These are phyloP conservation scores for Helminthosporium solani DNA, from an alignment of 2,329 filamentous ascomycete genomes.

Conservation along the genomic window DNA sequence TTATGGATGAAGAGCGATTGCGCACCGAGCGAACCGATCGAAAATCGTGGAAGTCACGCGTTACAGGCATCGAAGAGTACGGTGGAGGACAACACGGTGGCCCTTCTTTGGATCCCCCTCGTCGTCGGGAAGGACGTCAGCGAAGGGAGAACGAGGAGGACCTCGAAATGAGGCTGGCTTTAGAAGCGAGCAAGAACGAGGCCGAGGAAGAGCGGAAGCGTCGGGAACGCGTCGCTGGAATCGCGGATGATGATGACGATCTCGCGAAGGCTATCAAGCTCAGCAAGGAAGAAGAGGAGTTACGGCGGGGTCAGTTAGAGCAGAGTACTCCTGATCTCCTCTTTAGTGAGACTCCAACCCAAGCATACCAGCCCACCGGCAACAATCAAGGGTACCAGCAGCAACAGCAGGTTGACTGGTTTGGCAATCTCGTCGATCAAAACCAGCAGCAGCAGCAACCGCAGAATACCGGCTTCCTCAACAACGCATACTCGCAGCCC, in stretches of 20 bases:
- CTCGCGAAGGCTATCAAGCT: conserved; percentile 92
- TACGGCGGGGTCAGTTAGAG: conserved; percentile 82
- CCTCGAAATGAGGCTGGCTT: conserved; percentile 82
- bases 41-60: conserved; percentile 94
- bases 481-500: conserved; percentile 71
- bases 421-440: conserved; percentile 87
- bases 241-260: conserved; percentile 86
- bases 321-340: conserved; percentile 80
- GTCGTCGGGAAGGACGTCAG: conserved; percentile 46
- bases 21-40: conserved; percentile 87
- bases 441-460: conserved; percentile 60
- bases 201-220: conserved; percentile 88
- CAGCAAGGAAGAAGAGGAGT: conserved; percentile 90
- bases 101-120: conserved; percentile 17
- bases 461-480: conserved; percentile 67
- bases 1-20: conserved; percentile 90
- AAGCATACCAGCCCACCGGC: conserved; percentile 78
- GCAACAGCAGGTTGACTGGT: conserved; percentile 93
- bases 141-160: conserved; percentile 75
- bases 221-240: conserved; percentile 53
- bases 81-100: conserved; percentile 47
- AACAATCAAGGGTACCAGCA: conserved; percentile 98
- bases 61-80: conserved; percentile 87
- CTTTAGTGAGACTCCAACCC: conserved; percentile 77
- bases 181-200: conserved; percentile 93